Conservation (phyloP, 768 basidiomycete genomes). For the Russula compacta region DNA sequence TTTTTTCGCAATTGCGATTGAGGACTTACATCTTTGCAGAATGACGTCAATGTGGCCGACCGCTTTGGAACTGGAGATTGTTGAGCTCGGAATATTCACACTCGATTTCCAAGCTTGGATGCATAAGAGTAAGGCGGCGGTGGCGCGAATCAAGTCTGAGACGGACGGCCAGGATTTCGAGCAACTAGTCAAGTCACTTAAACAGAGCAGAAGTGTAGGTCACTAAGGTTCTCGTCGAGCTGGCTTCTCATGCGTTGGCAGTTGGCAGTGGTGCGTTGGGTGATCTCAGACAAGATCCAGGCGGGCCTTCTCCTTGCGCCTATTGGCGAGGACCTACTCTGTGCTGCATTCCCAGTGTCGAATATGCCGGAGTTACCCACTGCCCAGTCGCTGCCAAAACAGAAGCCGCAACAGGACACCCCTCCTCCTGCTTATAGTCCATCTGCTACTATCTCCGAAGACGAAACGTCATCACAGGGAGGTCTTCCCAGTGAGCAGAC, state of each 20-base stretch:
- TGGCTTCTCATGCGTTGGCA: neutral
- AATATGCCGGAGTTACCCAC: neutral
- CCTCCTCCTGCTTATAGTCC: too few relatives aligned
- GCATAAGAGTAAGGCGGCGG: neutral
- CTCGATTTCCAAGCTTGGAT: slow-evolving; percentile 5
- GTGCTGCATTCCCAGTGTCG: neutral
- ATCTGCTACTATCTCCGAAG: too few relatives aligned
- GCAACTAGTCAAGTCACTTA: neutral
- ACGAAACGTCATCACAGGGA: too few relatives aligned
- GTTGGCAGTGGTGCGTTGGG: slow-evolving; percentile 4
- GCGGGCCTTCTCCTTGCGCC: slow-evolving; percentile 4
- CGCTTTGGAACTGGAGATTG: neutral
- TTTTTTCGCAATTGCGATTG: neutral
- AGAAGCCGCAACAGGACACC: neutral
- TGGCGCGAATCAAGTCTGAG: neutral
- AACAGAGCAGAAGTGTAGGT: neutral
- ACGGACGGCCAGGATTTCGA: neutral
- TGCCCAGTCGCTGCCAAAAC: neutral
- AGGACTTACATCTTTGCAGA: neutral
- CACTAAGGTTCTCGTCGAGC: too few relatives aligned
- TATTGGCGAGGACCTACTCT: neutral
- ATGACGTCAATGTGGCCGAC: neutral
- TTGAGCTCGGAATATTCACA: neutral
- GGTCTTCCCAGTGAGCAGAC: too few relatives aligned
- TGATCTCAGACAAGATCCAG: neutral